phyloP scores from a whole-genome alignment of 1,284 basidiomycete genomes.

The Leccinum fallax region DNA sequence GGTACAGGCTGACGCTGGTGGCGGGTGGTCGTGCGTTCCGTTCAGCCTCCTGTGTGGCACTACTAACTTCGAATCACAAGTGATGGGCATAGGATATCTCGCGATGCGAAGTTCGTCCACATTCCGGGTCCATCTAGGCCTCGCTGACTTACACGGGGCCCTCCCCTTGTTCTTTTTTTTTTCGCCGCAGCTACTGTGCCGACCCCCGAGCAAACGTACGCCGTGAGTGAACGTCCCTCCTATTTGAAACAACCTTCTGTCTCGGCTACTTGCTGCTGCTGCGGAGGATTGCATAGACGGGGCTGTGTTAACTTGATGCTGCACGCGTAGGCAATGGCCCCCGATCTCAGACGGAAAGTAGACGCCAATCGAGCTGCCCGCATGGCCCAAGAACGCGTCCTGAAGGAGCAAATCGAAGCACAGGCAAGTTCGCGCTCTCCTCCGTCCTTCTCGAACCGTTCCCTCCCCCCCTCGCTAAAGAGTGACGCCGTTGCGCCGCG shows the following conservation, averaged over 20 bases:
- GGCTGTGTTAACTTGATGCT: conserved; percentile 1
- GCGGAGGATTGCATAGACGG: background rate
- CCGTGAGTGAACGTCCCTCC: conserved; percentile 29
- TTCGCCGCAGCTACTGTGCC: conserved; percentile 55
- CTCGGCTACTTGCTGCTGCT: background rate
- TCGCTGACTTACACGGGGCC: conserved; percentile 7
- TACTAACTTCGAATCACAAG: conserved; percentile 39
- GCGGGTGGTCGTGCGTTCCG: conserved; percentile 50
- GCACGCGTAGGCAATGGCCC: conserved; percentile 57
- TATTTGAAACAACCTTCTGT: background rate
- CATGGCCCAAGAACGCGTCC: conserved; percentile 55
- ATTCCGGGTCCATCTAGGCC: background rate
- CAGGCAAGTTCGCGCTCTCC: conserved; percentile 48
- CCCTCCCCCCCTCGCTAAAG: background rate
- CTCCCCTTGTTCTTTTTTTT: conserved; percentile 9
- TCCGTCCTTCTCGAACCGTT: conserved; percentile 6
- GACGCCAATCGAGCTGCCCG: conserved; percentile 62
- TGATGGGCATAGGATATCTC: conserved; percentile 61
- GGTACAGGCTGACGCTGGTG: conserved; percentile 50
- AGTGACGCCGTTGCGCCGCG: conserved; percentile 7
- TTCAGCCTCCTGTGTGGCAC: conserved; percentile 1
- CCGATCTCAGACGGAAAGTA: conserved; percentile 66
- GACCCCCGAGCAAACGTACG: conserved; percentile 43
- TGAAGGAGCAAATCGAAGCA: conserved; percentile 52
- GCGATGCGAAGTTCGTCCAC: conserved; percentile 62